Evolutionary conservation across 2,329 filamentous ascomycete genomes (phyloP), one percentile per base, ranked within the genome.

Genomic region (Penicillium polonicum): DNA sequence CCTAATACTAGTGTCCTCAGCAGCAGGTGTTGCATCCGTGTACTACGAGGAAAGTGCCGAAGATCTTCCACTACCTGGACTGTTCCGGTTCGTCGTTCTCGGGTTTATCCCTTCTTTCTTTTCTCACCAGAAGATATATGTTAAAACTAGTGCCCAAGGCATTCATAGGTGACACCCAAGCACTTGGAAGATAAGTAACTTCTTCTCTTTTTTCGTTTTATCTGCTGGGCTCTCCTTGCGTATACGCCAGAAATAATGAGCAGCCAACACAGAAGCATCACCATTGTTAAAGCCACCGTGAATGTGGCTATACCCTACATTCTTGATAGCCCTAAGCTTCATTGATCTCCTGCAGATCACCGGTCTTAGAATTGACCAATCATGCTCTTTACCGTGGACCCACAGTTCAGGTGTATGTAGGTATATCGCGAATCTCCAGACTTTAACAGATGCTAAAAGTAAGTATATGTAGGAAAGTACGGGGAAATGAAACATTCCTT

Each of bases 21-120:
- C 35, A 41, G 48, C n/a, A 29, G 35, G 35, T 41, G 48, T 33
- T 31, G 5, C 8, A 1, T 5, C 31, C 23, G 48, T 51, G 19
- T 51, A 43, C 27, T 10, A 33, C 27, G 38, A 52, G 38, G 49
- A 29, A 52, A 52, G 38, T 52, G 38, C 49, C 49, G 1, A 52
- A 25, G 49, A 52, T 25, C 38, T 52, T 52, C 49, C 49, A 52
- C 38, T 43, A 52, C 25, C 38, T 21, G 4, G 27, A n/a, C 15
- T 42, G 36, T 50, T 50, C 36, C 25, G 8, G 23, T 50, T 50
- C 36, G 45, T 41, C n/a, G n/a, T 17, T 15, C n/a, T 39, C 25
- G 12, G 12, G 0, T 7, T 15, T n/a, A 15, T 21, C 13, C 13
- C n/a, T 13, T 15, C 12, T 21, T 17, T 23, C 21, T 21, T 31